These are phyloP conservation scores for Exophiala oligosperma DNA, from an alignment of 2,329 filamentous ascomycete species.

Conservation along the genomic window DNA sequence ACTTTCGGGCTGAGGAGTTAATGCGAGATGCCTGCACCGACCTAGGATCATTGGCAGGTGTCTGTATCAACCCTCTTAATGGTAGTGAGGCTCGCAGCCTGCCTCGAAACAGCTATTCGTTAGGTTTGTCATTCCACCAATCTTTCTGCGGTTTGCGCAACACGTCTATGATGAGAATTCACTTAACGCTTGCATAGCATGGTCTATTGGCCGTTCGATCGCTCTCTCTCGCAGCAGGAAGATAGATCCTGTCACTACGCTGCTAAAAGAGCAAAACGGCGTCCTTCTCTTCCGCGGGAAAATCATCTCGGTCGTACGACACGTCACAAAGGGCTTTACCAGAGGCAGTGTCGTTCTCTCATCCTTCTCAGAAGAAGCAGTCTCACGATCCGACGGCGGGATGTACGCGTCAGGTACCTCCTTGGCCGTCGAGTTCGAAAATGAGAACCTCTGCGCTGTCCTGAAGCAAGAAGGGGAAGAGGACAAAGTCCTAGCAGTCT, in stretches of 20 bases:
- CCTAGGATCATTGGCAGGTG: constrained; percentile 1
- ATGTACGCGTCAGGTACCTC: background rate
- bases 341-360: constrained; percentile 4
- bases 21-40: constrained; percentile 2
- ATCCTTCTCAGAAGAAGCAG: background rate
- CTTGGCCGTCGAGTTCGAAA: background rate
- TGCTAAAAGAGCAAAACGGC: constrained; percentile 1
- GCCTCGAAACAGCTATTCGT: constrained; percentile 5
- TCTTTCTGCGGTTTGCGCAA: background rate
- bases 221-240: constrained; percentile 1
- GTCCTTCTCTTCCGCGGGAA: constrained; percentile 4
- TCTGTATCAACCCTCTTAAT: constrained; percentile 1
- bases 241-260: background rate
- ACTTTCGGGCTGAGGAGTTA: constrained; percentile 3
- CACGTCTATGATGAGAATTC: background rate
- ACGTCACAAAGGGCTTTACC: constrained; percentile 5
- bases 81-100: constrained; percentile 3
- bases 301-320: background rate
- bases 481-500: constrained; percentile 1
- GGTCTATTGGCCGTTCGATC: constrained; percentile 2
- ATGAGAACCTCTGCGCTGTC: constrained; percentile 4
- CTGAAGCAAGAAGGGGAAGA: constrained; percentile 3
- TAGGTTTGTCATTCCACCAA: background rate
- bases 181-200: constrained; percentile 2
- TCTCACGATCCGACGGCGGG: background rate